Conservation (phyloP, 176 grass and related monocot genomes). For the Avena atlantica region DNA sequence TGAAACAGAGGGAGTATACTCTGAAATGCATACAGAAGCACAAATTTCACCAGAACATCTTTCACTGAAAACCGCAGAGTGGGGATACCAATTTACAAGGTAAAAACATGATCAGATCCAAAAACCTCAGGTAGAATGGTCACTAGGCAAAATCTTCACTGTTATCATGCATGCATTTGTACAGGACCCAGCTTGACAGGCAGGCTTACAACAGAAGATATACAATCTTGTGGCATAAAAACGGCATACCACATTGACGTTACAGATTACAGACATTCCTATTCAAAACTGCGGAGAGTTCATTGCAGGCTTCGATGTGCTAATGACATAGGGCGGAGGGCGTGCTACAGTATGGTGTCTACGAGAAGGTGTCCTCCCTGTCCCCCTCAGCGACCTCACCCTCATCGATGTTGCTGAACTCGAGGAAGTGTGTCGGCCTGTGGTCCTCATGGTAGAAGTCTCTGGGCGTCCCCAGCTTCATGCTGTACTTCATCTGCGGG, state of each 20-base stretch:
- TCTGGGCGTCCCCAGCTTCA: constrained; percentile 80
- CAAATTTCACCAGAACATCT: too few species aligned
- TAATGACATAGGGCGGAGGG: neutral
- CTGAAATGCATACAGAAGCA: too few species aligned
- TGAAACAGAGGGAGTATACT: too few species aligned
- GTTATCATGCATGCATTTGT: constrained; percentile 20
- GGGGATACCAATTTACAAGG: too few species aligned
- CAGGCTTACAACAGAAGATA: constrained; percentile 39
- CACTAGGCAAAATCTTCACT: constrained; percentile 19
- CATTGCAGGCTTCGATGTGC: neutral
- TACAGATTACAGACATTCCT: constrained; percentile 8
- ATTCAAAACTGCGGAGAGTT: constrained; percentile 19
- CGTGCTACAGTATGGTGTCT: neutral
- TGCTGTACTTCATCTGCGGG: constrained; percentile 76
- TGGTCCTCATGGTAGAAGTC: constrained; percentile 97
- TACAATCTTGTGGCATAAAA: neutral
- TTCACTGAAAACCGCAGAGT: too few species aligned
- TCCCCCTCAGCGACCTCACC: constrained; percentile 76
- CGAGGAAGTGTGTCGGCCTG: constrained; percentile 87
- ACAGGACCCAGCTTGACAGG: neutral
- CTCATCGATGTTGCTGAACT: constrained; percentile 95
- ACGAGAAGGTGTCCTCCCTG: constrained; percentile 84
- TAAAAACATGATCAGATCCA: too few species aligned
- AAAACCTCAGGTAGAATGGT: neutral
- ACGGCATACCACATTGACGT: neutral